These are phyloP conservation scores for Sporothrix globosa DNA, from an alignment of 2,329 filamentous ascomycete genomes.

Conservation along the genomic window DNA sequence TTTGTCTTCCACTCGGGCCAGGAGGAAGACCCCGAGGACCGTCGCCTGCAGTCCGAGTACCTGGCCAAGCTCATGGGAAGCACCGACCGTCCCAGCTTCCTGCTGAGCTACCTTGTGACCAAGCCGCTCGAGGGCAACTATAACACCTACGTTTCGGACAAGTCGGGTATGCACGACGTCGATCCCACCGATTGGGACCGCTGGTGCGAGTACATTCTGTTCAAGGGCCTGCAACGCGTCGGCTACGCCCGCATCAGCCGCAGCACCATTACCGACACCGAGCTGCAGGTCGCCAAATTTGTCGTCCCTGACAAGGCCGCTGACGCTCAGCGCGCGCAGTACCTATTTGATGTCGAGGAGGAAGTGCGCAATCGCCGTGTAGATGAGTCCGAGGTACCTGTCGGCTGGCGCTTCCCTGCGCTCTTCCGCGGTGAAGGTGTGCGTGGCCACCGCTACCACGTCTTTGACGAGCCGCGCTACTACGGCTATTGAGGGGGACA, in stretches of 20 bases:
- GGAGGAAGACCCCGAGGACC: slow-evolving; percentile 92
- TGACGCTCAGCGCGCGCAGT: slow-evolving; percentile 45
- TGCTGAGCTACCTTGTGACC: slow-evolving; percentile 91
- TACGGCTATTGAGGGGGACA: slow-evolving; percentile 46
- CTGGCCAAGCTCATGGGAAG: slow-evolving; percentile 85
- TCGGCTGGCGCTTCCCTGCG: slow-evolving; percentile 79
- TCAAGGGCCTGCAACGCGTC: slow-evolving; percentile 81
- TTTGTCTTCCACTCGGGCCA: slow-evolving; percentile 99
- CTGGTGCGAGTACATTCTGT: slow-evolving; percentile 99
- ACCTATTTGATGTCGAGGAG: slow-evolving; percentile 53
- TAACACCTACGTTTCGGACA: slow-evolving; percentile 86
- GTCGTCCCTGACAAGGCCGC: slow-evolving; percentile 67
- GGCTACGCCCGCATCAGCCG: slow-evolving; percentile 90
- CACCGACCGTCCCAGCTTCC: slow-evolving; percentile 75
- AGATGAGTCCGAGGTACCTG: slow-evolving; percentile 72
- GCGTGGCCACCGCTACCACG: slow-evolving; percentile 88
- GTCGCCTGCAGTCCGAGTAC: slow-evolving; percentile 83
- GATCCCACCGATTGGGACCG: slow-evolving; percentile 92
- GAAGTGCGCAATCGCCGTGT: slow-evolving; percentile 64
- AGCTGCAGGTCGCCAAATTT: slow-evolving; percentile 96
- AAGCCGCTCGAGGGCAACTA: slow-evolving; percentile 92
- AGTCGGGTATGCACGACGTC: slow-evolving; percentile 92
- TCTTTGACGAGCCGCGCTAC: slow-evolving; percentile 90
- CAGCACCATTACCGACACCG: slow-evolving; percentile 93
- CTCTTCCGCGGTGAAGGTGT: slow-evolving; percentile 85